Conservation (phyloP, 108 stramenopile species). For the Thalassiosira profunda region DNA sequence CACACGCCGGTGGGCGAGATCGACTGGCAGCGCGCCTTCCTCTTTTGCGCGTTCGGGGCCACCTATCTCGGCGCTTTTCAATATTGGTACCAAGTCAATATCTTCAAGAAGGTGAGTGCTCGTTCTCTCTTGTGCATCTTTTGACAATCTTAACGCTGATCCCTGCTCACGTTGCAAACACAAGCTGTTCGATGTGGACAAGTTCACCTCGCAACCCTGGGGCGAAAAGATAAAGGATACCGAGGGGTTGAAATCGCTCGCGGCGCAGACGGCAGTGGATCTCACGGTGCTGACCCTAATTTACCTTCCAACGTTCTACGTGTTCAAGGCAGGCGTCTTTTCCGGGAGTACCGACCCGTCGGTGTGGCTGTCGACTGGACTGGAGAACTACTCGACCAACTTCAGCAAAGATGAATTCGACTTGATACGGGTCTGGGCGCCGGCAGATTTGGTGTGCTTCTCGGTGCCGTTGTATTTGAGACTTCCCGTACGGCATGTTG, state of each 20-base stretch:
- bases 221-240: constrained; percentile 56
- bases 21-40: constrained; percentile 48
- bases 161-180: too few species aligned
- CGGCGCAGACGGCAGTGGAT: constrained; percentile 69
- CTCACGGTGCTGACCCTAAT: constrained; percentile 58
- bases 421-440: constrained; percentile 60
- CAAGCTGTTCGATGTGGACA: constrained; percentile 66
- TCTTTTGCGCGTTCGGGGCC: constrained; percentile 58
- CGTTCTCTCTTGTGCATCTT: too few species aligned
- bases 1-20: constrained; percentile 45
- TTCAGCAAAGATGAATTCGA: constrained; percentile 67
- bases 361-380: constrained; percentile 52
- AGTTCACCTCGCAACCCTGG: constrained; percentile 61
- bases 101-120: constrained; percentile 75
- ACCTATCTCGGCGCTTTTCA: constrained; percentile 67
- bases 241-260: constrained; percentile 53
- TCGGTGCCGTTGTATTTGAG: constrained; percentile 67
- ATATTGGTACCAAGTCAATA: constrained; percentile 74
- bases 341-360: constrained; percentile 50
- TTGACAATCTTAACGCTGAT: too few species aligned
- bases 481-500: constrained; percentile 66
- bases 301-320: constrained; percentile 74
- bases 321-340: constrained; percentile 77
- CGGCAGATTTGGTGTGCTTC: constrained; percentile 71
- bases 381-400: constrained; percentile 54